These are phyloP conservation scores for Amauroascus verrucosus DNA, from an alignment of 2,329 filamentous ascomycete species.

Conservation along the genomic window DNA sequence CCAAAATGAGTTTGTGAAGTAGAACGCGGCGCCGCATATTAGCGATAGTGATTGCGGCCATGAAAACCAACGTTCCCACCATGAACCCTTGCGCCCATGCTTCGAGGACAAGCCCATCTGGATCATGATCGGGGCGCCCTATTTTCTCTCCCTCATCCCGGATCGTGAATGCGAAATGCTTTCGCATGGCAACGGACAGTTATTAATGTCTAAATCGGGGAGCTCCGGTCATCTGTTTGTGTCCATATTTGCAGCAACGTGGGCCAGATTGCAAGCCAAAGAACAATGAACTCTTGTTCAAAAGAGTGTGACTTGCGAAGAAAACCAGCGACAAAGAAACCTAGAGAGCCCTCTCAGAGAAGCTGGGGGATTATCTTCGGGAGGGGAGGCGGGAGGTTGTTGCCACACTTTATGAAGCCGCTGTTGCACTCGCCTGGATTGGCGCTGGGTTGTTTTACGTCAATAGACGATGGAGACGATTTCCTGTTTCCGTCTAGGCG, in stretches of 20 bases:
- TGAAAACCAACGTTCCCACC: slow-evolving; percentile 41
- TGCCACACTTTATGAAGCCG: background rate
- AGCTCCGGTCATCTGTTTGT: background rate
- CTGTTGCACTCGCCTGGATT: background rate
- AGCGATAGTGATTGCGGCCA: slow-evolving; percentile 40
- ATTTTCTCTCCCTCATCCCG: slow-evolving; percentile 5
- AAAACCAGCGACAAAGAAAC: background rate
- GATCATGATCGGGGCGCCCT: slow-evolving; percentile 16
- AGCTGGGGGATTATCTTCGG: background rate
- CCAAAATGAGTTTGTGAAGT: slow-evolving; percentile 42
- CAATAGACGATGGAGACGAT: background rate
- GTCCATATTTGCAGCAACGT: slow-evolving; percentile 1
- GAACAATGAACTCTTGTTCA: background rate
- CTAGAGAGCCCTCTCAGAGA: background rate
- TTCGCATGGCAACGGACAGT: background rate
- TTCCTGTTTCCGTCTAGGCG: slow-evolving; percentile 3
- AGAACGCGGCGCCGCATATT: slow-evolving; percentile 42
- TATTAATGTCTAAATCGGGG: background rate
- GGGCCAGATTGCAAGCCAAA: background rate
- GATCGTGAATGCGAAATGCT: background rate
- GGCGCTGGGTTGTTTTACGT: background rate
- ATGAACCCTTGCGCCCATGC: slow-evolving; percentile 42
- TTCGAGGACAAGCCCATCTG: slow-evolving; percentile 34
- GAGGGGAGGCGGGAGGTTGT: background rate
- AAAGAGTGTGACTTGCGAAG: background rate